A percentile compares a stretch with the other conserved stretches of the same genome.
These are phyloP conservation scores for Verbascum thapsus DNA, from an alignment of 257 asterid species.

Conservation along the genomic window DNA sequence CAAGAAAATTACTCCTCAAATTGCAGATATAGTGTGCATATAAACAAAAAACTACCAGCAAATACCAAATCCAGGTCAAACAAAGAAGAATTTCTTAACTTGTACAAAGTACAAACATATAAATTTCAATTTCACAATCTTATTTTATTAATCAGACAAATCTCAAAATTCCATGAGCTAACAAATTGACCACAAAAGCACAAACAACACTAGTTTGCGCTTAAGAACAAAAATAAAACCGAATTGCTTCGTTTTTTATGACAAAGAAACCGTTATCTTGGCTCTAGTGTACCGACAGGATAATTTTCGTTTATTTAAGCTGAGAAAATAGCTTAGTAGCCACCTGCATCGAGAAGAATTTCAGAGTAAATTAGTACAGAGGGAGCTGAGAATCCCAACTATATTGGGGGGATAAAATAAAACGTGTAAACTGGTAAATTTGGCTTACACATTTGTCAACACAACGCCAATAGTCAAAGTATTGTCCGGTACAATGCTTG, in stretches of 20 bases:
- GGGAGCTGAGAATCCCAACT: not conserved
- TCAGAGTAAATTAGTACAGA: slow-evolving; percentile 20
- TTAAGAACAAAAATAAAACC: slow-evolving; percentile 29
- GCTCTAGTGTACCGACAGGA: slow-evolving; percentile 24
- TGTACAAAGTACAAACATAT: slow-evolving; percentile 24
- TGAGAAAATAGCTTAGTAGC: slow-evolving; percentile 49
- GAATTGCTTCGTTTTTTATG: slow-evolving; percentile 17
- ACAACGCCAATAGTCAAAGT: slow-evolving; percentile 84
- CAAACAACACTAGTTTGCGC: slow-evolving; percentile 27
- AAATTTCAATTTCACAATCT: slow-evolving; percentile 32
- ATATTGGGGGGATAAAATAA: not conserved
- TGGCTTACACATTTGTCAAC: slow-evolving; percentile 69
- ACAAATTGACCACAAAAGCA: slow-evolving; percentile 27
- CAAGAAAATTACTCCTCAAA: too few relatives aligned
- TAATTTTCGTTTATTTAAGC: slow-evolving; percentile 47
- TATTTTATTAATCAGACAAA: slow-evolving; percentile 35
- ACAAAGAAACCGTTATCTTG: slow-evolving; percentile 24
- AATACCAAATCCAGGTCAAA: slow-evolving; percentile 3
- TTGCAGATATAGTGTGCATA: too few relatives aligned
- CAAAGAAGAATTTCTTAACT: slow-evolving; percentile 10
- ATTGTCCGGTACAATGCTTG: slow-evolving; percentile 89
- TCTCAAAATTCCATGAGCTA: slow-evolving; percentile 35
- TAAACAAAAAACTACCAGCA: too few relatives aligned
- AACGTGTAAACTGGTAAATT: not conserved
- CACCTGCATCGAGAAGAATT: slow-evolving; percentile 32